phyloP scores from a whole-genome alignment of 2,329 filamentous ascomycete genomes.

The Niveomyces coronatus region DNA sequence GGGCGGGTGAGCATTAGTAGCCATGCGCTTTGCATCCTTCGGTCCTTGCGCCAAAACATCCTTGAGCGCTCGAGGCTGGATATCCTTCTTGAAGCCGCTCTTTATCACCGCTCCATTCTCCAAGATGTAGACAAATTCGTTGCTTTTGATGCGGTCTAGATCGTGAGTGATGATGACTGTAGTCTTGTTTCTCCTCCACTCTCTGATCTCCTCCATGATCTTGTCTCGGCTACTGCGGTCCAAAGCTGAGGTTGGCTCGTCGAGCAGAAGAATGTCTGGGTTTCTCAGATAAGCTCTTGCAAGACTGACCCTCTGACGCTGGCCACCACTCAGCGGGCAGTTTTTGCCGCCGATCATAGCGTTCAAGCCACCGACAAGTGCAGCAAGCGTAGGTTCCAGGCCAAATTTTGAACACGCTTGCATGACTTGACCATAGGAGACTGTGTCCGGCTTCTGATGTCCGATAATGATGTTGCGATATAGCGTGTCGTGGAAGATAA shows the following conservation, averaged over 20 bases:
- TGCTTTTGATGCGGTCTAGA: conserved; percentile 57
- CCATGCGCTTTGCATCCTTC: no score
- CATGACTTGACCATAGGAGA: conserved; percentile 45
- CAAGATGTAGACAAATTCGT: conserved; percentile 74
- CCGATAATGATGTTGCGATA: conserved; percentile 71
- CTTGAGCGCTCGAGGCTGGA: conserved; percentile 21
- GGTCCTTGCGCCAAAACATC: not conserved
- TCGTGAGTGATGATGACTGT: conserved; percentile 94
- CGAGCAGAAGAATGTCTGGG: conserved; percentile 71
- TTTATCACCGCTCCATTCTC: conserved; percentile 59
- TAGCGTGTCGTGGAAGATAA: conserved; percentile 74
- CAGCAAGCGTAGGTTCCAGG: conserved; percentile 55
- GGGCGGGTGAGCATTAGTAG: no score
- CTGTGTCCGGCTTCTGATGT: conserved; percentile 34
- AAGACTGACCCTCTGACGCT: conserved; percentile 61
- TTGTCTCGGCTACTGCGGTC: conserved; percentile 59
- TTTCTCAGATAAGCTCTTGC: conserved; percentile 70
- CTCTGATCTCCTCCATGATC: conserved; percentile 64
- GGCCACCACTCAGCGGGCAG: conserved; percentile 7
- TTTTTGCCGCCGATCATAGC: conserved; percentile 51
- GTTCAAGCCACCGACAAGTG: conserved; percentile 59
- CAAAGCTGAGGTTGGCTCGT: conserved; percentile 80
- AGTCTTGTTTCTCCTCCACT: conserved; percentile 71
- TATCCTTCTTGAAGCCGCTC: conserved; percentile 50
- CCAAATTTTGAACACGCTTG: conserved; percentile 56